phyloP scores from a whole-genome alignment of 2,329 filamentous ascomycete genomes.

The Pyrenochaeta sp. region DNA sequence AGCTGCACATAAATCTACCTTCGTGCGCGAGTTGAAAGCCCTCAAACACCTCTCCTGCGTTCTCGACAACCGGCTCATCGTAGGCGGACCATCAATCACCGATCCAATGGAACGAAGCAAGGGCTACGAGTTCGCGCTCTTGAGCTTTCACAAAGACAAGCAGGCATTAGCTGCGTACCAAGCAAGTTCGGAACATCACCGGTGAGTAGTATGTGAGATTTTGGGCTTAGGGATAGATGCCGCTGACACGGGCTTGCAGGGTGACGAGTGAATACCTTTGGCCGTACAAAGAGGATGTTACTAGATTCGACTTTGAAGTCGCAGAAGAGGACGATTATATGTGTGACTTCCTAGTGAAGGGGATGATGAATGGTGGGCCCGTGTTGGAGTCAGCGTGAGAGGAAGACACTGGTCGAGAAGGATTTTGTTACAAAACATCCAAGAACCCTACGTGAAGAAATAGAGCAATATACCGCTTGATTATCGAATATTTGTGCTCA shows the following conservation, averaged over 20 bases:
- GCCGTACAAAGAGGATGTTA: constrained; percentile 63
- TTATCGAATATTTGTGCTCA: no score
- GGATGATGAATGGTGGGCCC: no score
- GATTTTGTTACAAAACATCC: no score
- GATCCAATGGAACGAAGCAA: constrained; percentile 62
- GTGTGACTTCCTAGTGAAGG: constrained; percentile 6
- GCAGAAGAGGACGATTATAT: constrained; percentile 50
- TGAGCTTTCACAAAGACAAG: constrained; percentile 61
- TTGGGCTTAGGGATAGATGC: no score
- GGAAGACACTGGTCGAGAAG: no score
- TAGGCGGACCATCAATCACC: constrained; percentile 63
- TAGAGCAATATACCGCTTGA: no score
- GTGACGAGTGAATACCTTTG: constrained; percentile 62
- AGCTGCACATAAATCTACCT: constrained; percentile 51
- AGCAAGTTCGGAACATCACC: constrained; percentile 61
- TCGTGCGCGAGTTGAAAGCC: constrained; percentile 58
- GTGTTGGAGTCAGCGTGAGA: no score
- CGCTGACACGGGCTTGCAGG: constrained; percentile 38
- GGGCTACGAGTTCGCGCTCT: constrained; percentile 60
- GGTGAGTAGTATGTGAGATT: constrained; percentile 39
- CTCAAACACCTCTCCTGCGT: constrained; percentile 61
- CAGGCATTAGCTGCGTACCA: constrained; percentile 60
- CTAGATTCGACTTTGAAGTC: constrained; percentile 65
- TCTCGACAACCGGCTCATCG: constrained; percentile 58
- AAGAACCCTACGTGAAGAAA: no score